Conservation (phyloP, 805 yeast genomes). For the Ogataea philodendri region DNA sequence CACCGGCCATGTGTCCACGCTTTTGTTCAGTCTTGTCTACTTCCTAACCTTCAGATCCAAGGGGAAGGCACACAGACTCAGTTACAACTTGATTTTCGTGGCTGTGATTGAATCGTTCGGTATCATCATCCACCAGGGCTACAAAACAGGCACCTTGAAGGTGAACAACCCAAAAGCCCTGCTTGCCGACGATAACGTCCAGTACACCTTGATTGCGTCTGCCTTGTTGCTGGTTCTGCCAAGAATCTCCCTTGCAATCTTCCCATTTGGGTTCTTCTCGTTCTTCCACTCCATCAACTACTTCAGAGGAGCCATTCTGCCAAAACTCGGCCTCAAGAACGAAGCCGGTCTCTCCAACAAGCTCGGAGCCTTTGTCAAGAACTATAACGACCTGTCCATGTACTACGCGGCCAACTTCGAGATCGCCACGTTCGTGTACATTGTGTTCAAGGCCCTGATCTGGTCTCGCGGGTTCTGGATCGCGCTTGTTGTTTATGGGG, state of each 20-base stretch:
- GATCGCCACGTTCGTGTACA: slow-evolving; percentile 25
- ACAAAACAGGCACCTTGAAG: slow-evolving; percentile 34
- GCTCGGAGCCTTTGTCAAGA: slow-evolving; percentile 46
- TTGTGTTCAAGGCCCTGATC: slow-evolving; percentile 42
- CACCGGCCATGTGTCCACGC: slow-evolving; percentile 51
- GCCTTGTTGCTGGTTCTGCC: slow-evolving; percentile 58
- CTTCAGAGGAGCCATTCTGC: slow-evolving; percentile 61
- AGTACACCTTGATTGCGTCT: slow-evolving; percentile 60
- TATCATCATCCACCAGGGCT: slow-evolving; percentile 66
- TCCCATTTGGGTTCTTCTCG: slow-evolving; percentile 77
- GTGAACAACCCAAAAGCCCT: slow-evolving; percentile 27
- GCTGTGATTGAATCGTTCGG: slow-evolving; percentile 75
- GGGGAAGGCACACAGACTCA: slow-evolving; percentile 36
- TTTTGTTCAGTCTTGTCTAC: slow-evolving; percentile 41
- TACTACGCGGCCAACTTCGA: slow-evolving; percentile 60
- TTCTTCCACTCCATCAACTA: slow-evolving; percentile 80
- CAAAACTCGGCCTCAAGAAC: slow-evolving; percentile 44
- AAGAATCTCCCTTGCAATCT: slow-evolving; percentile 55
- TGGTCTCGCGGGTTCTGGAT: slow-evolving; percentile 64
- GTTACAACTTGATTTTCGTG: slow-evolving; percentile 59
- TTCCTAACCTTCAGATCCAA: slow-evolving; percentile 34
- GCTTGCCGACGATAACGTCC: slow-evolving; percentile 45
- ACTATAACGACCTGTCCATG: slow-evolving; percentile 60
- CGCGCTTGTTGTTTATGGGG: slow-evolving; percentile 49
- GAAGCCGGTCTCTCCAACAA: slow-evolving; percentile 13